Base-by-base conservation (phyloP, 768 basidiomycete genomes). In the Calocybe gangraenosa region DNA sequence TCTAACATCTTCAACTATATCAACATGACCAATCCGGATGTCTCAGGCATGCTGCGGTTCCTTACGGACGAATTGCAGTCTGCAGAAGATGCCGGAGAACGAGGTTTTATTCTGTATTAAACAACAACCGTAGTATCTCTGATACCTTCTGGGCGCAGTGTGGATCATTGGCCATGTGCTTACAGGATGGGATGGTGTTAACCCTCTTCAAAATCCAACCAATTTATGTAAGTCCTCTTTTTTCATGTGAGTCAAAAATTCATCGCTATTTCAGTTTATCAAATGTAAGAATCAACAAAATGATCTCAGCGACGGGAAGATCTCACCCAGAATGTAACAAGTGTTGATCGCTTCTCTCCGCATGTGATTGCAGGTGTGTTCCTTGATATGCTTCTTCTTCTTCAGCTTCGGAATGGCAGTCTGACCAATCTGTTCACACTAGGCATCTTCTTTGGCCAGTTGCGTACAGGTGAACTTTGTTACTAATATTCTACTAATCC, bases 401-500 rank as follows among this genome's bases (percentile, higher is more conserved):
- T n/a, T n/a, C n/a, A n/a, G n/a, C n/a, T n/a, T n/a, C n/a, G n/a
- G n/a, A n/a, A n/a, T n/a, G n/a, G 6, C 1, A 15, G 31, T 18
- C 10, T 10, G n/a, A 17, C 3, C 18, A 10, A 9, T 36, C 46
- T 40, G 42, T 40, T 20, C 32, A 40, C 34, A 31, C 31, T 44
- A 81, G 84, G 76, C 51, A 78, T 87, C n/a, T 87, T 88, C 68
- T 89, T 71, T 57, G 87, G 87, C 5, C 87, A 89, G 64, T 66
- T n/a, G 42, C 56, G 65, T n/a, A n/a, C 28, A 0, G 6, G 2
- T 19, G 6, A 11, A 28, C 25, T 18, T 6, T 28, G 11, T 31
- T 31, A 28, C 20, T 8, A 19, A 20, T 17, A 14, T 20, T 30
- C 44, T n/a, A 35, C 17, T 35, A 14, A 35, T 40, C 8, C 49